Evolutionary conservation across 164 flowering plant genomes (phyloP).

Genomic region (Vitis labrusca): DNA sequence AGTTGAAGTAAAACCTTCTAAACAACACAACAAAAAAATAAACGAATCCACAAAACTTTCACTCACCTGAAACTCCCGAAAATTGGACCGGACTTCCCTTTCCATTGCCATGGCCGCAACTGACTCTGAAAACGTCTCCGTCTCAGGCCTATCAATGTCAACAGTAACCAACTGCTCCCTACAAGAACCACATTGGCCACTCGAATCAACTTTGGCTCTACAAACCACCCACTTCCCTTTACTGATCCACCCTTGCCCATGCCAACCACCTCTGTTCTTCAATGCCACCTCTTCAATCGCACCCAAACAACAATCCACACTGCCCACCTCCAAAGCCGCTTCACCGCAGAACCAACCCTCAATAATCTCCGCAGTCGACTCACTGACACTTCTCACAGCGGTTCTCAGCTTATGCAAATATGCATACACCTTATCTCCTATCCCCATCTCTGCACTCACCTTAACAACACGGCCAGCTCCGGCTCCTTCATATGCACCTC

Average conservation of each 20-base stretch:
- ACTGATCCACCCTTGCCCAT: conserved; percentile 91
- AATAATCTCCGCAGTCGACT: conserved; percentile 47
- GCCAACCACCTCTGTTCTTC: conserved; percentile 93
- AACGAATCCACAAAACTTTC: neutral
- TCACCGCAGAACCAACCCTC: conserved; percentile 66
- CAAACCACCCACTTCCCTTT: conserved; percentile 62
- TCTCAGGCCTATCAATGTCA: conserved; percentile 68
- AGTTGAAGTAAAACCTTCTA: neutral
- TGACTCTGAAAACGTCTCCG: conserved; percentile 69
- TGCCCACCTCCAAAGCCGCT: conserved; percentile 35
- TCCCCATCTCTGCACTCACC: conserved; percentile 49
- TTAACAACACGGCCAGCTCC: conserved; percentile 63
- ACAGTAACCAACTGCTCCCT: conserved; percentile 61
- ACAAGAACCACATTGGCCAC: conserved; percentile 59
- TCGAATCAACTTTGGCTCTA: conserved; percentile 34
- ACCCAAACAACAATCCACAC: conserved; percentile 28
- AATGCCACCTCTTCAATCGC: conserved; percentile 40
- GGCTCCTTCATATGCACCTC: conserved; percentile 59
- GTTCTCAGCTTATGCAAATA: conserved; percentile 77
- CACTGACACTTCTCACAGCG: conserved; percentile 46
- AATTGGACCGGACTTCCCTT: conserved; percentile 63
- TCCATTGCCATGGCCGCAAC: conserved; percentile 71
- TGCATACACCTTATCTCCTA: conserved; percentile 57
- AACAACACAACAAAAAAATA: neutral
- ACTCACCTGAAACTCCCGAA: conserved; percentile 67